Evolutionary conservation across 768 basidiomycete species (phyloP), one percentile per base, ranked within the genome.

Genomic region (Panus rudis): DNA sequence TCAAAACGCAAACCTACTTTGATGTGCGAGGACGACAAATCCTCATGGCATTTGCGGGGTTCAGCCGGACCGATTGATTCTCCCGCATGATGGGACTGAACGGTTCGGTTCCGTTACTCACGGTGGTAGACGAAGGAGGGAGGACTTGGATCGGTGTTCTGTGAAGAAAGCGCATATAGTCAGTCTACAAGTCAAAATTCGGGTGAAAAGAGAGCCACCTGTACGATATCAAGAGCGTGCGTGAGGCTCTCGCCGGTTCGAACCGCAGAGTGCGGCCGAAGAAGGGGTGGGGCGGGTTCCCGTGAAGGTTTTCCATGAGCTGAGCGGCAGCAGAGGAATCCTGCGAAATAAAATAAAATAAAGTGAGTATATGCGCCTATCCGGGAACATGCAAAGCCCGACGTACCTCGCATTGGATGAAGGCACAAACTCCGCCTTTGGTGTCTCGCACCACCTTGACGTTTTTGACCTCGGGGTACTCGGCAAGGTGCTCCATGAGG

Each of bases 401-500:
- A 50, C 69, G 33, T 54, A 87, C 88, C 70, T 86, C 75, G 70
- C 86, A 89, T 63, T 90, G 88, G 19, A 88, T 80, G 59, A 91
- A 91, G 44, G 87, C 88, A 56, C 87, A 90, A 34, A 84, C 76
- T 12, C 84, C 81, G 28, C 84, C 84, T 59, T 80, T 83, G 45
- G 73, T 75, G 60, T 88, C 84, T 43, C 79, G 79, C 31, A 88
- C 75, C 41, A 88, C 78, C 45, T 76, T 76, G 59, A 89, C 72
- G 38, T 73, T 74, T 59, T 77, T 81, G 51, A 87, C 66, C 47
- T 79, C 75, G 0, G 75, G 67, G 56, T 84, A 73, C 41, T 74
- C 72, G 6, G 80, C 78, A 42, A 90, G 70, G 59, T 86, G 84
- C 26, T 78, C 72, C 34, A 71, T 67, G 39, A 91, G 71, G 56